phyloP scores from a whole-genome alignment of 176 grass and related monocot genomes.

The Musa itinerans region DNA sequence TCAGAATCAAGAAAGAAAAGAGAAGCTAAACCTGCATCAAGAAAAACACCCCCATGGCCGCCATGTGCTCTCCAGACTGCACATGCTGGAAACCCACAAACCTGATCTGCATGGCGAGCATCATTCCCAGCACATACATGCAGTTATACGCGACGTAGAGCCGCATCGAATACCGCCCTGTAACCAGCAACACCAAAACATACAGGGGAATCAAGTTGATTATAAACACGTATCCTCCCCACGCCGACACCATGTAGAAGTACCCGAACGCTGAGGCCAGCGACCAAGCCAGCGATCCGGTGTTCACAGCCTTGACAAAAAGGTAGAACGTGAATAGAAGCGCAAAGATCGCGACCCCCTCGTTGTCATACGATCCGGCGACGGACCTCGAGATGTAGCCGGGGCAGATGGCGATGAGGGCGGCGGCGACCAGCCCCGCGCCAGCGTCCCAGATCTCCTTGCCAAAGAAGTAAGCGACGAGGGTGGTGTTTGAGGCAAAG shows the following conservation, averaged over 20 bases:
- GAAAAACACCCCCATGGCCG: constrained; percentile 94
- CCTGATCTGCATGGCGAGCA: constrained; percentile 96
- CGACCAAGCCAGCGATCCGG: constrained; percentile 74
- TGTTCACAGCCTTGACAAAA: constrained; percentile 95
- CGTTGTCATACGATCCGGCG: constrained; percentile 83
- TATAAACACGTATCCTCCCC: constrained; percentile 98
- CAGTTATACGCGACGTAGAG: constrained; percentile 96
- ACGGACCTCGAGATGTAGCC: constrained; percentile 98
- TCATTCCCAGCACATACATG: constrained; percentile 85
- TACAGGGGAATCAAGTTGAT: constrained; percentile 95
- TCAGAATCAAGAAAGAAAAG: neutral
- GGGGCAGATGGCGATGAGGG: constrained; percentile 85
- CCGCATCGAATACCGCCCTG: constrained; percentile 90
- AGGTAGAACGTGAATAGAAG: constrained; percentile 97
- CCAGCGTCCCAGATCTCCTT: constrained; percentile 98
- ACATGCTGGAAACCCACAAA: constrained; percentile 98
- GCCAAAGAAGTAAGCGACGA: constrained; percentile 94
- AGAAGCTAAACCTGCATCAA: constrained; percentile 53
- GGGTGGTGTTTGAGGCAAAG: constrained; percentile 94
- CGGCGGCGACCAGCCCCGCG: constrained; percentile 69
- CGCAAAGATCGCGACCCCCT: constrained; percentile 92
- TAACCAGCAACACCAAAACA: constrained; percentile 84
- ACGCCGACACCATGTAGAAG: constrained; percentile 99
- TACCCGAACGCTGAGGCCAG: constrained; percentile 86
- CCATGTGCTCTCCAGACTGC: constrained; percentile 98